Base-by-base conservation (phyloP, 805 yeast genomes). In the Candida koratica region DNA sequence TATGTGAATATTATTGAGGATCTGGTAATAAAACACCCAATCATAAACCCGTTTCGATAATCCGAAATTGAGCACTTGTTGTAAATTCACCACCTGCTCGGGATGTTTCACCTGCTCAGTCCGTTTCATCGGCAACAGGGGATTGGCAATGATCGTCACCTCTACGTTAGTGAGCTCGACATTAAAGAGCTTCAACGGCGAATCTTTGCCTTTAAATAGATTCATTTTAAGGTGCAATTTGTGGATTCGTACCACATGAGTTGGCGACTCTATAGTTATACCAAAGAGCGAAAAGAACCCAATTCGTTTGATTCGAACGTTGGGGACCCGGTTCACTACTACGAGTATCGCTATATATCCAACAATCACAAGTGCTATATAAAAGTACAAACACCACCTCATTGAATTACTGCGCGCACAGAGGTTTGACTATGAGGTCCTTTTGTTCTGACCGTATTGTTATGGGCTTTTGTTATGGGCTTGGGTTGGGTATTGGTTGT, bases 251-350 rank as follows among this genome's bases (percentile, higher is more conserved):
- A 61, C 39, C 1, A 22, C 35, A 6, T 44, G 45, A 1, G 29
- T 25, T 5, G 45, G 34, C 5, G 49, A 31, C 19, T 46, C 44
- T 6, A 62, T 45, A 9, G 49, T 47, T 18, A 62, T 47, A 18
- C 53, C 52, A 35, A 48, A 38, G 6, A 61, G 24, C 4, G 59
- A 47, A 22, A 60, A 46, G 53, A 62, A 61, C 12, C 66, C 66
- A 9, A 61, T 24, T 6, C 53, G 49, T 35, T 50, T 52, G 29
- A 61, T 51, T 5, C 46, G 19, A 7, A 60, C 42, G 37, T 52
- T 48, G 4, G 64, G 65, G 6, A 60, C 42, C 22, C 32, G 28
- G 34, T 62, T 62, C 9, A 61, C 17, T 6, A 46, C 15, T 4
- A 45, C 17, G 4, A 60, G 41, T 11, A 36, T 7, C 11, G 38